These are phyloP conservation scores for Phytophthora cactorum DNA, from an alignment of 352 stramenopile genomes.

Conservation along the genomic window DNA sequence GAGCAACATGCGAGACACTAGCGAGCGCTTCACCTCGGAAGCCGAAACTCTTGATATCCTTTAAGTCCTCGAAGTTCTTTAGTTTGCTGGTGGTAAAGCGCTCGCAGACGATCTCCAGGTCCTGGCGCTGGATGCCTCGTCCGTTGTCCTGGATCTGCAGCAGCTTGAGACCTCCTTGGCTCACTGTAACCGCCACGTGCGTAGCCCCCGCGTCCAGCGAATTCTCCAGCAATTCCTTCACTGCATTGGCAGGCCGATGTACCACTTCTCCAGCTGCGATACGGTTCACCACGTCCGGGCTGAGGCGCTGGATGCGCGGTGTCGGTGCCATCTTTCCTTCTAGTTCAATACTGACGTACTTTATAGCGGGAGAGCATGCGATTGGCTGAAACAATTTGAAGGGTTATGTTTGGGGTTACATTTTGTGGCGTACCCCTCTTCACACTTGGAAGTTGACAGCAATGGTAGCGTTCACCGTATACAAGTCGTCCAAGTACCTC, in stretches of 20 bases:
- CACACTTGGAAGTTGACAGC: not conserved
- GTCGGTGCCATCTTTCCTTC: slow-evolving; percentile 7
- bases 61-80: slow-evolving; percentile 94
- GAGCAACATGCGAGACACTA: slow-evolving; percentile 95
- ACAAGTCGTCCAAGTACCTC: slow-evolving; percentile 72
- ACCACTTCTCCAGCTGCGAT: slow-evolving; percentile 97
- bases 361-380: slow-evolving; percentile 45
- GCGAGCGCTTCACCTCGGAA: slow-evolving; percentile 99
- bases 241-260: slow-evolving; percentile 92
- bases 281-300: slow-evolving; percentile 93
- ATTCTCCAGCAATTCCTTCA: slow-evolving; percentile 99
- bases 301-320: slow-evolving; percentile 86
- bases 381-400: slow-evolving; percentile 42
- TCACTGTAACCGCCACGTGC: slow-evolving; percentile 78
- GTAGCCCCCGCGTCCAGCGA: slow-evolving; percentile 95
- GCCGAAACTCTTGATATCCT: slow-evolving; percentile 95
- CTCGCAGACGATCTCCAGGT: slow-evolving; percentile 96
- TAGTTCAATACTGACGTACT: slow-evolving; percentile 37
- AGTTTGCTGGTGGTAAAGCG: slow-evolving; percentile 99
- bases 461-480: slow-evolving; percentile 60
- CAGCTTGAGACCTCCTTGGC: slow-evolving; percentile 92
- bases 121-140: slow-evolving; percentile 90
- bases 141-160: slow-evolving; percentile 97
- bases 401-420: slow-evolving; percentile 9
- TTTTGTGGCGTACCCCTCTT: not conserved